Percentiles rank a stretch among this genome's conserved stretches.
Evolutionary conservation across 179 eudicot genomes (phyloP).

Genomic region (Sideroxylon spinosum): DNA sequence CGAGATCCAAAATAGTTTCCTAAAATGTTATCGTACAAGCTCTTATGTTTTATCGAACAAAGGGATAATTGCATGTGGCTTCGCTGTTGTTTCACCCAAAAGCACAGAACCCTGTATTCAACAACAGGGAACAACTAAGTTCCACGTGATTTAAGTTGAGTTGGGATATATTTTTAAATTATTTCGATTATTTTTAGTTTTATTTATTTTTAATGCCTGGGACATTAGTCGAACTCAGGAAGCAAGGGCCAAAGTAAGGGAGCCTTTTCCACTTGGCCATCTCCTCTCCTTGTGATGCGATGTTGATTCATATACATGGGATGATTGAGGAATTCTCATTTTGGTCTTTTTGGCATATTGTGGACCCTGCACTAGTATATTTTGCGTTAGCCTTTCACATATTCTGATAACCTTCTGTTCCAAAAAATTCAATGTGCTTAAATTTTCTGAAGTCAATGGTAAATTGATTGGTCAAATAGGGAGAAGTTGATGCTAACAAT

Average conservation of each 20-base stretch:
- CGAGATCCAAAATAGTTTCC: too few species aligned
- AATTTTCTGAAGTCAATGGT: not conserved
- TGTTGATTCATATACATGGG: not conserved
- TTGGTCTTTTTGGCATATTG: not conserved
- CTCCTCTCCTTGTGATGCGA: not conserved
- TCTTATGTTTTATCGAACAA: too few species aligned
- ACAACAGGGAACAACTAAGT: too few species aligned
- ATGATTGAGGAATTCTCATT: not conserved
- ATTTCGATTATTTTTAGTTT: not conserved
- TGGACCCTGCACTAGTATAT: too few species aligned
- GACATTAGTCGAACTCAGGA: too few species aligned
- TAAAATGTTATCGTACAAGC: too few species aligned
- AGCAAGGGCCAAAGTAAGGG: too few species aligned
- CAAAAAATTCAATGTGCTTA: not conserved
- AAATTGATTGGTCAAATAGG: not conserved
- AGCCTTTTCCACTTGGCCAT: too few species aligned
- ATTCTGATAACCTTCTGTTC: not conserved
- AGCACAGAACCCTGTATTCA: too few species aligned
- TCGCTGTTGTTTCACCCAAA: too few species aligned
- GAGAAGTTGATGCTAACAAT: not conserved
- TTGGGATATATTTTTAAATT: not conserved
- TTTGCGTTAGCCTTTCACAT: not conserved
- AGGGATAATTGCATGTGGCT: too few species aligned
- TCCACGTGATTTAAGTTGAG: not conserved
- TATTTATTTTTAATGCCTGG: too few species aligned